Conservation (phyloP, 2,329 filamentous ascomycete species). For the Diaporthe vexans region DNA sequence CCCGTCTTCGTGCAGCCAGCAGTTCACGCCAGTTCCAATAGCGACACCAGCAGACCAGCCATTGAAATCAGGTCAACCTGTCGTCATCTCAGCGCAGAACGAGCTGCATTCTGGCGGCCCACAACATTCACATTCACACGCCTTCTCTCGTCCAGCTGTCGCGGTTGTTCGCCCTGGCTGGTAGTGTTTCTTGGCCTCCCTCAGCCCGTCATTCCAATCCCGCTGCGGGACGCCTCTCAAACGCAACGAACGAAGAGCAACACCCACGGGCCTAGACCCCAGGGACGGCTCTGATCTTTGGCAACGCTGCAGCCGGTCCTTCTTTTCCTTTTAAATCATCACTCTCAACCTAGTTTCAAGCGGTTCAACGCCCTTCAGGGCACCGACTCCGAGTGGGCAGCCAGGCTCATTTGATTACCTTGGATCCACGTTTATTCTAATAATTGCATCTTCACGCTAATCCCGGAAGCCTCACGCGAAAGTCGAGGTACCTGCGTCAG, state of each 20-base stretch:
- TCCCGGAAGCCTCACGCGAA: constrained; percentile 41
- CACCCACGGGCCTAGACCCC: constrained; percentile 3
- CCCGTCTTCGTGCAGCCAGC: constrained; percentile 29
- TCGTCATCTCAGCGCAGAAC: constrained; percentile 34
- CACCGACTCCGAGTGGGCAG: constrained; percentile 27
- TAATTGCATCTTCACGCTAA: constrained; percentile 44
- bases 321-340: constrained; percentile 28
- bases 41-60: constrained; percentile 32
- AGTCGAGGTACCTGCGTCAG: constrained; percentile 41
- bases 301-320: constrained; percentile 29
- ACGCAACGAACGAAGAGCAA: constrained; percentile 25
- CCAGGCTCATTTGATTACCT: constrained; percentile 44
- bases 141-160: constrained; percentile 22
- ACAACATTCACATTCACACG: constrained; percentile 21
- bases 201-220: constrained; percentile 38
- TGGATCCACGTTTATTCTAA: constrained; percentile 42
- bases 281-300: constrained; percentile 10
- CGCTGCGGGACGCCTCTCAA: constrained; percentile 30
- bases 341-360: constrained; percentile 13
- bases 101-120: constrained; percentile 18
- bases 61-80: constrained; percentile 17
- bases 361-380: constrained; percentile 30
- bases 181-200: constrained; percentile 36
- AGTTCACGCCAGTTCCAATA: constrained; percentile 26
- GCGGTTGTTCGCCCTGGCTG: constrained; percentile 33